Base-by-base conservation (phyloP, 192 early-diverging fungal species). In the Coemansia reversa region DNA sequence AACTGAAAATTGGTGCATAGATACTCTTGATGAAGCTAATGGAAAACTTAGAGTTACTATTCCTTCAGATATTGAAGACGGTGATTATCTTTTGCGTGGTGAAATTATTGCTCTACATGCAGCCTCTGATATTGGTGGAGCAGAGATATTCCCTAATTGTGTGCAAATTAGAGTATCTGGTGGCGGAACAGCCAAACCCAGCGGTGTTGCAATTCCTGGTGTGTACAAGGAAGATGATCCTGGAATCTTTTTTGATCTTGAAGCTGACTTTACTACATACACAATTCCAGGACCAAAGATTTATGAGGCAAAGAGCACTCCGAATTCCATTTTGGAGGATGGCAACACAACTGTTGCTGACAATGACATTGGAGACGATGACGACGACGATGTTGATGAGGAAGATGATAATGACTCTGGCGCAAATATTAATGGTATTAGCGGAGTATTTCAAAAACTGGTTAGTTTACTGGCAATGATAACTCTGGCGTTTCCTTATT, bases 31-130 rank as follows among this genome's bases (percentile, higher is more conserved):
- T 25, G 50, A 30, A 6, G 30, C 39, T 16, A 50, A 23, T 1
- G 65, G 65, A 20, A 53, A 25, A 50, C 9, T 51, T 14, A 25
- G 32, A 18, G 35, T 59, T 1, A 59, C 29, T 3, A 66, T 66
- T 7, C 65, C 65, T 0, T 45, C 29, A 0, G 30, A 66, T 3
- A 59, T 66, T 4, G 33, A 53, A 6, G 29, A 50, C 20, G 65
- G 65, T 3, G 49, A 58, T 16, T 66, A 66, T 28, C 8, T 58
- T 14, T 33, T 66, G 33, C 47, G 65, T 4, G 49, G 47, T 1
- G 65, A 66, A n/a, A 23, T 66, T 12, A 52, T 66, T 5, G 55
- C 65, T 2, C 49, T 66, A n/a, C 65, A 66, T 58, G 39, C 39
- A 16, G 39, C 39, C 12, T 45, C 39, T 16, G 39, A 45, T 45